Conservation (phyloP, 257 asterid genomes). For the Salvia miltiorrhiza region DNA sequence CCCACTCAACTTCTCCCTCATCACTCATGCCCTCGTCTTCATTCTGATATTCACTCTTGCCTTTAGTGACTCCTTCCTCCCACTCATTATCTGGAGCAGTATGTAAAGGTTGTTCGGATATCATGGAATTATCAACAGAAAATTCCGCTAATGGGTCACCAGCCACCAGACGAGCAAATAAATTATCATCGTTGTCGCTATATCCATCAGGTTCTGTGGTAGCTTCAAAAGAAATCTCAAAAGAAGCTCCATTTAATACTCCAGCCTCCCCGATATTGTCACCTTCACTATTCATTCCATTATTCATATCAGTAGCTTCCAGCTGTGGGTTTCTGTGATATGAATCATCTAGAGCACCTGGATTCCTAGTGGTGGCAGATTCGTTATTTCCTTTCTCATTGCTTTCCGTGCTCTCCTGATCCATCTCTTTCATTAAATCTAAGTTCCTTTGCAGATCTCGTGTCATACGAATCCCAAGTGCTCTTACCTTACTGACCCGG, state of each 20-base stretch:
- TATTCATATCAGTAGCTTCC: constrained; percentile 29
- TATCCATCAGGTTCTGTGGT: constrained; percentile 29
- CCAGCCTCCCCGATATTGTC: constrained; percentile 27
- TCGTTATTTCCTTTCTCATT: constrained; percentile 20
- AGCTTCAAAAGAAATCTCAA: constrained; percentile 83
- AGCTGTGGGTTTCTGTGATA: constrained; percentile 25
- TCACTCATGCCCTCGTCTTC: constrained; percentile 40
- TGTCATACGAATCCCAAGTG: constrained; percentile 95
- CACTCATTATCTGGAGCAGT: constrained; percentile 60
- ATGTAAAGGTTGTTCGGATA: constrained; percentile 32
- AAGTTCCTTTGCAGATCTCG: constrained; percentile 93
- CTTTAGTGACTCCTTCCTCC: constrained; percentile 64
- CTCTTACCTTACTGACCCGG: constrained; percentile 83
- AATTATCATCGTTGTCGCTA: constrained; percentile 52
- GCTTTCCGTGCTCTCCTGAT: constrained; percentile 40
- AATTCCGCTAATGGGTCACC: constrained; percentile 51
- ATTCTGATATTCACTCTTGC: constrained; percentile 25
- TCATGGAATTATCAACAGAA: constrained; percentile 36
- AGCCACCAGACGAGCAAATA: constrained; percentile 71
- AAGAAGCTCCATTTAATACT: constrained; percentile 41
- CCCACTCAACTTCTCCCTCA: constrained; percentile 76
- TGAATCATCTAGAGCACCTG: constrained; percentile 28
- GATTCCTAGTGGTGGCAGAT: constrained; percentile 16
- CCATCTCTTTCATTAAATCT: constrained; percentile 86
- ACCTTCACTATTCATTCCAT: constrained; percentile 25